Evolutionary conservation across 1,284 basidiomycete species (phyloP).

Genomic region (Kalmanozyma brasiliensis): DNA sequence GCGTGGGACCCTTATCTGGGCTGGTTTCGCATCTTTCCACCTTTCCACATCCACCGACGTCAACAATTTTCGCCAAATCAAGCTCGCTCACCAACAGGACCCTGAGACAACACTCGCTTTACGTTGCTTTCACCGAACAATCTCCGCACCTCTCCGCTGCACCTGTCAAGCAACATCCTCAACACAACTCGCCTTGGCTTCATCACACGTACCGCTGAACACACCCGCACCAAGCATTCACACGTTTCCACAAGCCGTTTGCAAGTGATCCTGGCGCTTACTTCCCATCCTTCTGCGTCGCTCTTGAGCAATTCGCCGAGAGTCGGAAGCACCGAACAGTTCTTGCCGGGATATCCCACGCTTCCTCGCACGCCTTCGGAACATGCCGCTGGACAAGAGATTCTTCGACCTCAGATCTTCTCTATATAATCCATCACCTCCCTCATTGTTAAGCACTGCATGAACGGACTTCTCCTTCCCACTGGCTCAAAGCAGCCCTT

Average conservation of each 20-base stretch:
- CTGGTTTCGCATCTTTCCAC: neutral
- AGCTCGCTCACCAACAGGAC: too few relatives aligned
- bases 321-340: slow-evolving; percentile 18
- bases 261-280: too few relatives aligned
- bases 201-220: neutral
- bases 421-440: slow-evolving; percentile 10
- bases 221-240: neutral
- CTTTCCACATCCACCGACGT: neutral
- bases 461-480: slow-evolving; percentile 49
- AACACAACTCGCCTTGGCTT: neutral
- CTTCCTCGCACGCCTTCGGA: slow-evolving; percentile 21
- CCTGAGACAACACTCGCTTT: neutral
- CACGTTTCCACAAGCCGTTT: neutral
- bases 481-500: slow-evolving; percentile 44
- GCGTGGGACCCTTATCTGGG: too few relatives aligned
- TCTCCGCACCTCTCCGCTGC: slow-evolving; percentile 16
- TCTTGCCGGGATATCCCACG: slow-evolving; percentile 26
- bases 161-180: slow-evolving; percentile 6
- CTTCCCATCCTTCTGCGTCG: too few relatives aligned
- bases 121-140: neutral
- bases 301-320: slow-evolving; percentile 20
- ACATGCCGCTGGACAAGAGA: slow-evolving; percentile 38
- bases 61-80: too few relatives aligned
- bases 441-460: slow-evolving; percentile 11
- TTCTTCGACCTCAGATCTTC: slow-evolving; percentile 17